These are phyloP conservation scores for Trametes pubescens DNA, from an alignment of 1,284 basidiomycete species.

Conservation along the genomic window DNA sequence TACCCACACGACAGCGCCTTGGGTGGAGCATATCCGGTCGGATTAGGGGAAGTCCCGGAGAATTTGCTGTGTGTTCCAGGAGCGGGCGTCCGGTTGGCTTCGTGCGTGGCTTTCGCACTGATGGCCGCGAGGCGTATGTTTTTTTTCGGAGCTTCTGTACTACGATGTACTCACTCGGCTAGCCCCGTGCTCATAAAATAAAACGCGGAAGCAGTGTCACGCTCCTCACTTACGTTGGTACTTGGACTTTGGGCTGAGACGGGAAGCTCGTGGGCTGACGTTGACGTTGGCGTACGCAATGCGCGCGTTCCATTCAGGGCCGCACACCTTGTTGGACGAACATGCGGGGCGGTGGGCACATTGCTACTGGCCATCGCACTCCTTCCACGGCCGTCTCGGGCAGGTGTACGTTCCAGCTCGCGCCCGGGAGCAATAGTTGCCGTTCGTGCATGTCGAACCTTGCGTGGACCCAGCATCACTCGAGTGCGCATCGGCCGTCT, in stretches of 20 bases:
- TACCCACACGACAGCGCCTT: slow-evolving; percentile 10
- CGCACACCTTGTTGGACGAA: slow-evolving; percentile 14
- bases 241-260: not conserved
- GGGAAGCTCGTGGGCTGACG: not conserved
- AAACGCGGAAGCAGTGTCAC: not conserved
- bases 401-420: slow-evolving; percentile 5
- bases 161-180: not conserved
- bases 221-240: not conserved
- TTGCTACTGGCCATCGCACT: not conserved
- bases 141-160: not conserved
- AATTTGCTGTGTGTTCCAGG: slow-evolving; percentile 10
- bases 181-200: not conserved
- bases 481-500: slow-evolving; percentile 7
- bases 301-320: slow-evolving; percentile 20
- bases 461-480: slow-evolving; percentile 1
- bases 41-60: slow-evolving; percentile 16
- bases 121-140: slow-evolving; percentile 13
- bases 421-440: slow-evolving; percentile 9
- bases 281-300: slow-evolving; percentile 14
- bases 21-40: slow-evolving; percentile 10
- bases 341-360: not conserved
- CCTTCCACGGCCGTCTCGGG: slow-evolving; percentile 5
- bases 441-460: not conserved
- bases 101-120: slow-evolving; percentile 18
- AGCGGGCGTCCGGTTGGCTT: not conserved